Base-by-base conservation (phyloP, 805 yeast genomes). In the Candida maris region DNA sequence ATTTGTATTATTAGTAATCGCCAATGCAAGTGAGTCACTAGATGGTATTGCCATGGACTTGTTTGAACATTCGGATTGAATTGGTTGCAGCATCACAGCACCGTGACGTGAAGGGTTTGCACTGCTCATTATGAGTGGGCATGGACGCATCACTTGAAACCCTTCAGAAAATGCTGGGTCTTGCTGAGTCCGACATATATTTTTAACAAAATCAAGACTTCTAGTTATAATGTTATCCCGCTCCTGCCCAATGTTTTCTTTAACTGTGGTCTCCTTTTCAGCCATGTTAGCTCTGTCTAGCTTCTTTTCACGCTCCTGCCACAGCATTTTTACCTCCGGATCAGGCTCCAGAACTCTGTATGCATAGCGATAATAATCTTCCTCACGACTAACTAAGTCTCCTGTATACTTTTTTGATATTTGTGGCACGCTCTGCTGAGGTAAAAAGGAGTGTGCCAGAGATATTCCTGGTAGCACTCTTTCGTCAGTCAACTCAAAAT, bases 301-400 rank as follows among this genome's bases (percentile, higher is more conserved):
- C 30, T 54, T 52, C 20, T 48, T 52, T 42, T 57, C 63, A 59
- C 80, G 62, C 3, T 68, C 62, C 20, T 68, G 74, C 81, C 81
- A 75, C 26, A 75, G 57, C 13, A 62, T 64, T 44, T 65, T 66
- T 32, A 75, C 68, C 43, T 73, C 80, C 0, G 74, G 73, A 48
- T 74, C 80, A 20, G 73, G 71, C 12, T 59, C 59, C 6, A 49
- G 34, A 15, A 60, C 60, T 37, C 70, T 60, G 43, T 58, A 65
- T 31, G 67, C 67, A 28, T 64, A 60, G 48, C 62, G 71, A 39
- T 75, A 75, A 21, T 66, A 46, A 51, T 79, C 85, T 1, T 76
- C 79, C 50, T 79, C 85, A 40, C 85, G 61, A 2, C 72, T 71
- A 0, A 80, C 71, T 54, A 78, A 78, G 51, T 79, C 80, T 8